Evolutionary conservation across 768 basidiomycete genomes (phyloP).

Genomic region (Rhizopogon vinicolor): DNA sequence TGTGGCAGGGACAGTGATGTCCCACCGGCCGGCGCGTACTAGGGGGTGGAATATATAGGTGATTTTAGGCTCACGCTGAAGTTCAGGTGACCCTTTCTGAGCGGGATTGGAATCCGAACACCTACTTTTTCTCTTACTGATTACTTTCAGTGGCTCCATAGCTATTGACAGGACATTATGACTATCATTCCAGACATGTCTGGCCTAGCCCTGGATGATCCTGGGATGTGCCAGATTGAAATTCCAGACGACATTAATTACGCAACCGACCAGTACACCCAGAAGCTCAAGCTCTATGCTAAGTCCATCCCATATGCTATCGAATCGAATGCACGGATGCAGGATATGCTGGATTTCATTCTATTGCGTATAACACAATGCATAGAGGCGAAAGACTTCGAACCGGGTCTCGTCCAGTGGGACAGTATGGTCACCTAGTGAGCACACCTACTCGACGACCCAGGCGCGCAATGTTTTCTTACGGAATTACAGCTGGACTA

Average conservation of each 20-base stretch:
- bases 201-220: conserved; percentile 38
- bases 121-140: background rate
- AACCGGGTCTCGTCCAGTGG: conserved; percentile 77
- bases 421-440: conserved; percentile 72
- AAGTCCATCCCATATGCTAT: conserved; percentile 69
- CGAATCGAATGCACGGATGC: conserved; percentile 73
- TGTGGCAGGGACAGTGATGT: no score
- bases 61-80: background rate
- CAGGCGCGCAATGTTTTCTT: conserved; percentile 11
- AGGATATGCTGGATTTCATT: conserved; percentile 71
- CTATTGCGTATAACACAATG: conserved; percentile 65
- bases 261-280: conserved; percentile 41
- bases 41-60: background rate
- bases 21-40: no score
- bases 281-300: conserved; percentile 60
- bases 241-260: conserved; percentile 28
- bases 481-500: conserved; percentile 54
- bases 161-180: background rate
- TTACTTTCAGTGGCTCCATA: background rate
- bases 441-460: conserved; percentile 23
- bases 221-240: conserved; percentile 9
- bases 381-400: conserved; percentile 77
- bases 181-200: conserved; percentile 47
- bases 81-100: background rate
- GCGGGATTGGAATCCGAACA: background rate